Percentiles rank a stretch among this genome's conserved stretches.
Evolutionary conservation across 441 rosid genomes (phyloP).

Genomic region (Pelargonium fulgidum): DNA sequence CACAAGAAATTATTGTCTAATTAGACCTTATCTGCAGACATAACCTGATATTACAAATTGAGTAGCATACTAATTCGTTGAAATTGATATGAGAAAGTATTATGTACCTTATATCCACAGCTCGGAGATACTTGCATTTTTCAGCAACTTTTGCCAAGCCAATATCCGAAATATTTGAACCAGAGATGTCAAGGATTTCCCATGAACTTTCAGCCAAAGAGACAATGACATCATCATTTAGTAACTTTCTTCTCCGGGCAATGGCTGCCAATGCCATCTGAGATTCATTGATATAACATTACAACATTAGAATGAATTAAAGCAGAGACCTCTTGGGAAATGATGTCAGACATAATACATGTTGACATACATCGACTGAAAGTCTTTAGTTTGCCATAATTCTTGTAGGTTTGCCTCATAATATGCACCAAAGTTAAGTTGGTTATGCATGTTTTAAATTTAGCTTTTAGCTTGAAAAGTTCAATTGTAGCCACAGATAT

Average conservation of each 20-base stretch:
- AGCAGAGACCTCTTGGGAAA: no score
- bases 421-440: neutral
- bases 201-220: slow-evolving; percentile 74
- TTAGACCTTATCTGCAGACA: neutral
- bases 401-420: neutral
- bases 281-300: slow-evolving; percentile 15
- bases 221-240: slow-evolving; percentile 49
- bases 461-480: neutral
- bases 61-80: neutral
- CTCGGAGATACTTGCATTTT: slow-evolving; percentile 57
- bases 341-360: no score
- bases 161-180: slow-evolving; percentile 63
- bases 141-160: slow-evolving; percentile 54
- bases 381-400: neutral
- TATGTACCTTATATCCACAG: slow-evolving; percentile 72
- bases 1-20: neutral
- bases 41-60: neutral
- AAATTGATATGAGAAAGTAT: neutral
- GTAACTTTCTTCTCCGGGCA: slow-evolving; percentile 71
- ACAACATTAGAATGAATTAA: slow-evolving; percentile 10
- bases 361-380: neutral
- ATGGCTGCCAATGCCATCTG: slow-evolving; percentile 71
- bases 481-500: neutral
- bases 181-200: slow-evolving; percentile 74
- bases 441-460: neutral